Base-by-base conservation (phyloP, 306 rosid genomes). In the Mucuna pruriens region DNA sequence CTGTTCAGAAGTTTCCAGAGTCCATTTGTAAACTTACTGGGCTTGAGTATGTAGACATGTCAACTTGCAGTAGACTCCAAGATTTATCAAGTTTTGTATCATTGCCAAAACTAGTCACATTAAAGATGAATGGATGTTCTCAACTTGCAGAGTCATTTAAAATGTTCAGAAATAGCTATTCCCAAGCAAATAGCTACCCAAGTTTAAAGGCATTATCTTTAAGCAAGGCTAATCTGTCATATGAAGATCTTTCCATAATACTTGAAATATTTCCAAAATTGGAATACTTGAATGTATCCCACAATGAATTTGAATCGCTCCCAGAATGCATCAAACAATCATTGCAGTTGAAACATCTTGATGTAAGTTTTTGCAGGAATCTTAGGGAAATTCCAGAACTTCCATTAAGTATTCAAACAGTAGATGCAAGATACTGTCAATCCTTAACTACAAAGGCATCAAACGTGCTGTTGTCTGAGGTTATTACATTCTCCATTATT, bases 1-100 rank as follows among this genome's bases (percentile, higher is more conserved):
- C 80, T 39, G 51, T 81, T n/a, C 26, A 64, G 29, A 54, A 81
- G 17, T 55, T 81, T 13, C 83, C 83, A 13, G 0, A 45, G 7
- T 69, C 77, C 70, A 69, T 70, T 70, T 36, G 71, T 17, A 55
- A 69, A 2, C 77, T 79, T 10, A 40, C 38, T 4, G 45, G 77
- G 23, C 71, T 69, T 42, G 33, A 29, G 40, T 9, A 20, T 38
- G 7, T 23, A 38, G 79, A 74, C 74, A 36, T 78, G 42, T 71
- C 76, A 45, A 3, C 0, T 13, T 71, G 76, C 34, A 23, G 29
- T 26, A 9, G 15, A 2, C 42, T 71, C 44, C 26, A 4, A 29
- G 60, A 71, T 71, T 6, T 71, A 26, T 7, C 42, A 26, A 26
- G 48, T 26, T 54, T 73, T 22, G 38, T 73, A 12, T 34, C 52